These are phyloP conservation scores for Plasmodium malariae DNA, from an alignment of 169 alveolate genomes.

Conservation along the genomic window DNA sequence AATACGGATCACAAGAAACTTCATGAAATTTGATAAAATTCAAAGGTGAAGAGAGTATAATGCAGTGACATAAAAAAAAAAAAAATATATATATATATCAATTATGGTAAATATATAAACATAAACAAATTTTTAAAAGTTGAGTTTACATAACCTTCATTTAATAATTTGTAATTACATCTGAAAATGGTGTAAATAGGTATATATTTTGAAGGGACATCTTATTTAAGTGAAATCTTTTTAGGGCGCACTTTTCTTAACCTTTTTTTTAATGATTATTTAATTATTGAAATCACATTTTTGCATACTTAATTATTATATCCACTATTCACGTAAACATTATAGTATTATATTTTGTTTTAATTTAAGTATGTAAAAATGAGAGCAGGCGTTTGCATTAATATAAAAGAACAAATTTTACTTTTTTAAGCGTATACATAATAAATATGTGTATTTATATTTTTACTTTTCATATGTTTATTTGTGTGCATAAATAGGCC, in stretches of 20 bases:
- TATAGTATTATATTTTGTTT: too few relatives aligned
- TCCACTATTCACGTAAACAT: too few relatives aligned
- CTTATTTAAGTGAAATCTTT: background rate
- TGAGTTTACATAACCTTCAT: too few relatives aligned
- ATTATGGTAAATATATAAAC: too few relatives aligned
- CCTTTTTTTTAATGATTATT: background rate
- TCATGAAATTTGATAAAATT: background rate
- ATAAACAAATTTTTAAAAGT: background rate
- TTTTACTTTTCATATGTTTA: background rate
- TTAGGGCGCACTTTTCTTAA: background rate
- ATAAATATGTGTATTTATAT: background rate
- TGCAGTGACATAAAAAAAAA: background rate
- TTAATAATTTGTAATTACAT: background rate
- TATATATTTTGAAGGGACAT: background rate
- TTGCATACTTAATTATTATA: background rate
- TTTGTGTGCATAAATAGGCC: background rate
- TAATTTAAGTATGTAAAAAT: too few relatives aligned
- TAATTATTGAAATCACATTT: background rate
- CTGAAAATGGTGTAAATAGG: slow-evolving; percentile 8
- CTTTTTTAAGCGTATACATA: background rate
- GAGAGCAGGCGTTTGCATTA: background rate
- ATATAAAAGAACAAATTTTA: background rate
- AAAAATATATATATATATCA: too few relatives aligned
- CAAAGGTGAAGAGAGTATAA: background rate
- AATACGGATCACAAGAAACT: background rate